Conservation (phyloP, 2,329 filamentous ascomycete genomes). For the Cordyceps cicadae region DNA sequence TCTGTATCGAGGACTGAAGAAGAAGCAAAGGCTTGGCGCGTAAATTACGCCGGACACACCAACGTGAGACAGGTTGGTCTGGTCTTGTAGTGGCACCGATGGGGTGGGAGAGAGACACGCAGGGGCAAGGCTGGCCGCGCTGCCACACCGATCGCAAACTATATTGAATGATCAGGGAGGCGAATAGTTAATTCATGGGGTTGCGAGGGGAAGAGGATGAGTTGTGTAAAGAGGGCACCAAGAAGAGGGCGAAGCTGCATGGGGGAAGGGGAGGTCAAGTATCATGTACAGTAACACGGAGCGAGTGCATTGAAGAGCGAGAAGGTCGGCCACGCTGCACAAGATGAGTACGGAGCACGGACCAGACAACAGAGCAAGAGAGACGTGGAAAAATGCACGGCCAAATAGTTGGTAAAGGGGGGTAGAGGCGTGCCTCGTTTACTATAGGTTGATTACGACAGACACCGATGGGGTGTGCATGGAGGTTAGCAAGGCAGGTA, state of each 20-base stretch:
- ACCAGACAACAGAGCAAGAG: background rate
- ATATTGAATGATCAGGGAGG: background rate
- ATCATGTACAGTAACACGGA: background rate
- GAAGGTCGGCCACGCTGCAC: background rate
- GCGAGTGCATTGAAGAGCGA: background rate
- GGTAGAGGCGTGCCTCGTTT: background rate
- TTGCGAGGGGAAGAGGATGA: background rate
- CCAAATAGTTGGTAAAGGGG: background rate
- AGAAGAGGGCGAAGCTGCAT: background rate
- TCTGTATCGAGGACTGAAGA: background rate
- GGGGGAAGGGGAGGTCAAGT: background rate
- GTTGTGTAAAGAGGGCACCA: background rate
- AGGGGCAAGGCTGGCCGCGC: background rate
- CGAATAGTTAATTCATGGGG: background rate
- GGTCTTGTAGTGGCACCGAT: background rate
- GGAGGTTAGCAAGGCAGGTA: too few species aligned
- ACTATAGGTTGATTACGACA: background rate
- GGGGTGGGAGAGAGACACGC: conserved; percentile 9
- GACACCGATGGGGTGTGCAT: background rate
- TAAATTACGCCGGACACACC: conserved; percentile 9
- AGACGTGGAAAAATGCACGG: background rate
- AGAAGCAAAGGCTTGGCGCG: conserved; percentile 10
- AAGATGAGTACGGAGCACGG: background rate
- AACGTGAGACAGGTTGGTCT: conserved; percentile 10
- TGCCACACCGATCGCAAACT: background rate